phyloP scores from a whole-genome alignment of 2,329 filamentous ascomycete genomes.

The Dothideomycetes sp. region DNA sequence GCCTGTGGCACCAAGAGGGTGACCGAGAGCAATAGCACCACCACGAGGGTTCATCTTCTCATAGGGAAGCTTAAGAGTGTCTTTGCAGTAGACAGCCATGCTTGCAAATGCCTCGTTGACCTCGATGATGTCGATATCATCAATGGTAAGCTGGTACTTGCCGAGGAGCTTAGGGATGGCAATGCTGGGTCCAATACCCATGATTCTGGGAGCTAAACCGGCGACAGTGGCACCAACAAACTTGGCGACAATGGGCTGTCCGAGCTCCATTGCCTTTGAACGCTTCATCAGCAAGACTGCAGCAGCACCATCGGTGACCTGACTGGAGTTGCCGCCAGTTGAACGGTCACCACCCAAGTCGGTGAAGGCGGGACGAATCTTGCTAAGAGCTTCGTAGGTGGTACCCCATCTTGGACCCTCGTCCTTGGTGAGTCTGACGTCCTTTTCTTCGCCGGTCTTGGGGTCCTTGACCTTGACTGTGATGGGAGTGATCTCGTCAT shows the following conservation, averaged over 20 bases:
- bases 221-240: constrained; percentile 87
- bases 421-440: constrained; percentile 72
- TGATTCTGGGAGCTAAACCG: constrained; percentile 84
- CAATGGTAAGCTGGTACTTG: constrained; percentile 67
- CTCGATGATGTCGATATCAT: constrained; percentile 84
- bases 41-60: constrained; percentile 73
- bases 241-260: constrained; percentile 88
- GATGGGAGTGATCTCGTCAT: constrained; percentile 90
- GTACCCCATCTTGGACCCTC: constrained; percentile 89
- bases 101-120: constrained; percentile 97
- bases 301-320: constrained; percentile 90
- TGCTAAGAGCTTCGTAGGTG: constrained; percentile 68
- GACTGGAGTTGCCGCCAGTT: constrained; percentile 91
- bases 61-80: constrained; percentile 56
- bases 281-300: constrained; percentile 91
- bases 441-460: constrained; percentile 67
- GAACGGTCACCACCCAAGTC: too few relatives aligned
- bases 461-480: constrained; percentile 71
- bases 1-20: constrained; percentile 73
- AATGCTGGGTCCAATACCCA: constrained; percentile 79
- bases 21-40: constrained; percentile 74
- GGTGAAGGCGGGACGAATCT: constrained; percentile 84
- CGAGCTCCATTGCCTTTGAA: constrained; percentile 73
- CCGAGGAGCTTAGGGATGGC: constrained; percentile 71
- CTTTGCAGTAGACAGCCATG: constrained; percentile 85